A percentile compares a stretch with the other conserved stretches of the same genome.
Conservation (phyloP, 2,329 filamentous ascomycete genomes). For the Polychaeton citri region DNA sequence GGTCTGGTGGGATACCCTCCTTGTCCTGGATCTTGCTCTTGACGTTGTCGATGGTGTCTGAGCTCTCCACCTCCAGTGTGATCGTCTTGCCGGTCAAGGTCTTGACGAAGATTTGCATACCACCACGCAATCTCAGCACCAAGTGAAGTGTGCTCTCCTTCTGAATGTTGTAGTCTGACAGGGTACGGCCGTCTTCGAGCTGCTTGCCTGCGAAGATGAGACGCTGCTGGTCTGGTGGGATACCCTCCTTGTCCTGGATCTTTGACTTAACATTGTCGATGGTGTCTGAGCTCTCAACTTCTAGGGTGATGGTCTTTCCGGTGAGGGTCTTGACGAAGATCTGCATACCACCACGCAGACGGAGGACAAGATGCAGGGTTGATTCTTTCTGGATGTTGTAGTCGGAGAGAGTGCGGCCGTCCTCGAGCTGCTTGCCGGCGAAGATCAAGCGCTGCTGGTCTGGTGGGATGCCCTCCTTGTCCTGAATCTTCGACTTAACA, state of each 20-base stretch:
- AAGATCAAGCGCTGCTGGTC: slow-evolving; percentile 81
- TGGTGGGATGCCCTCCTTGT: slow-evolving; percentile 74
- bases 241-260: slow-evolving; percentile 98
- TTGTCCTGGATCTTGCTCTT: slow-evolving; percentile 99
- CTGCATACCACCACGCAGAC: slow-evolving; percentile 75
- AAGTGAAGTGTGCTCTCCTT: slow-evolving; percentile 52
- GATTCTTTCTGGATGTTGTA: slow-evolving; percentile 97
- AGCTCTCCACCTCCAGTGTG: slow-evolving; percentile 86
- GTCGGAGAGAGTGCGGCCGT: slow-evolving; percentile 79
- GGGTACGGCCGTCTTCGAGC: slow-evolving; percentile 83
- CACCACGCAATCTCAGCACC: slow-evolving; percentile 47
- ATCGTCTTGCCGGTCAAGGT: slow-evolving; percentile 72
- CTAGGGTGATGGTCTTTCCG: slow-evolving; percentile 98
- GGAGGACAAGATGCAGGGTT: slow-evolving; percentile 89
- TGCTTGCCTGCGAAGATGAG: slow-evolving; percentile 93
- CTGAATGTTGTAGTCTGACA: slow-evolving; percentile 90
- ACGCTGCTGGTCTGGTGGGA: slow-evolving; percentile 90
- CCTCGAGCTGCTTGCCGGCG: slow-evolving; percentile 43
- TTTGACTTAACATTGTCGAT: slow-evolving; percentile 99
- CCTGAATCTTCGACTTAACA: slow-evolving; percentile 80
- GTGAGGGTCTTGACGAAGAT: slow-evolving; percentile 97
- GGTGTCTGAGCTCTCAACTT: slow-evolving; percentile 95
- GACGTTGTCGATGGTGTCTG: slow-evolving; percentile 98
- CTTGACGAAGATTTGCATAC: slow-evolving; percentile 50
- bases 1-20: slow-evolving; percentile 92